Evolutionary conservation across 108 stramenopile genomes (phyloP).

Genomic region (Seminavis robusta): DNA sequence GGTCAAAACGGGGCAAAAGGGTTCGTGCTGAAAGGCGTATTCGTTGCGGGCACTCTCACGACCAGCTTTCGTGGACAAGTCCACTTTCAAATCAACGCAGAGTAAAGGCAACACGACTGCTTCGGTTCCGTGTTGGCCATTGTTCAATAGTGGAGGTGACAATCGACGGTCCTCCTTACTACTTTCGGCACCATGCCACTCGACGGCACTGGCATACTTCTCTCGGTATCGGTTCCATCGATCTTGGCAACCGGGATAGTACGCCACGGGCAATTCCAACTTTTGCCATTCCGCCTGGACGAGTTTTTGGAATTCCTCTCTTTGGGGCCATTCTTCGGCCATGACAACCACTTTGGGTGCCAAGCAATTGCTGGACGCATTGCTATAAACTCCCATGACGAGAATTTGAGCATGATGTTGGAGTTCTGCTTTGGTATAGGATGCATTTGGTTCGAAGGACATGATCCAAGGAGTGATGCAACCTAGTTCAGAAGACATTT

Average conservation of each 20-base stretch:
- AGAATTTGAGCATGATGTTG: slow-evolving; percentile 8
- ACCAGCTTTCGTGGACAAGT: slow-evolving; percentile 2
- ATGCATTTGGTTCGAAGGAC: slow-evolving; percentile 8
- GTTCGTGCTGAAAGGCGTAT: slow-evolving; percentile 23
- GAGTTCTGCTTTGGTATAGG: slow-evolving; percentile 16
- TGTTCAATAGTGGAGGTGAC: neutral
- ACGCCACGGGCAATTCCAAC: slow-evolving; percentile 8
- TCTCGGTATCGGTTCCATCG: slow-evolving; percentile 14
- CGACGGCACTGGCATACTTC: slow-evolving; percentile 12
- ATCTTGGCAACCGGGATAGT: slow-evolving; percentile 19
- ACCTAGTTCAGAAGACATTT: slow-evolving; percentile 36
- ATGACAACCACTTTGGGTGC: slow-evolving; percentile 19
- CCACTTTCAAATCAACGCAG: neutral
- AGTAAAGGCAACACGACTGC: slow-evolving; percentile 6
- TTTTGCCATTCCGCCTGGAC: neutral
- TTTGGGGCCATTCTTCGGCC: slow-evolving; percentile 21
- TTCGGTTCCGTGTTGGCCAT: slow-evolving; percentile 6
- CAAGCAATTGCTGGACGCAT: slow-evolving; percentile 30
- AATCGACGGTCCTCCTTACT: slow-evolving; percentile 6
- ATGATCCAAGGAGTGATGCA: slow-evolving; percentile 37
- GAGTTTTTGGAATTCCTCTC: slow-evolving; percentile 11
- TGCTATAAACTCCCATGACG: slow-evolving; percentile 4
- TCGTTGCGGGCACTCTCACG: slow-evolving; percentile 15
- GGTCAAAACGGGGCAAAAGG: slow-evolving; percentile 26
- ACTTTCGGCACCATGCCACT: too few species aligned